phyloP scores from a whole-genome alignment of 1,139 yeast species.

The Saccharomyces hybrid region DNA sequence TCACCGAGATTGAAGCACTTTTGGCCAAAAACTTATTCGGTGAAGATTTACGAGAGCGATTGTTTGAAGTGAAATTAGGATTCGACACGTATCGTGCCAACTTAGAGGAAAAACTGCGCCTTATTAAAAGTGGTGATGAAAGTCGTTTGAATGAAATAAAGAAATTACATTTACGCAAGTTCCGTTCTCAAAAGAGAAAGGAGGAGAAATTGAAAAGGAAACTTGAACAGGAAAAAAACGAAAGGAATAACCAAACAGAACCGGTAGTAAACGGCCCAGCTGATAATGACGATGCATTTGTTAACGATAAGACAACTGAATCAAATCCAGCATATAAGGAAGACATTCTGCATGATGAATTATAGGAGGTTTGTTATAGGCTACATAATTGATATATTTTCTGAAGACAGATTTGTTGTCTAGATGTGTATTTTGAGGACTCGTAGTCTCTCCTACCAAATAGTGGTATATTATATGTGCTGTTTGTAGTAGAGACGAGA shows the following conservation, averaged over 20 bases:
- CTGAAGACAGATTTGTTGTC: background rate
- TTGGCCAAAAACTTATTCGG: slow-evolving; percentile 8
- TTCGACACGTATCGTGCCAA: slow-evolving; percentile 15
- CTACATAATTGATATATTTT: background rate
- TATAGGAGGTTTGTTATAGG: background rate
- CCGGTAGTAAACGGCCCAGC: background rate
- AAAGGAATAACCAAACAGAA: slow-evolving; percentile 1
- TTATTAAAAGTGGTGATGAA: slow-evolving; percentile 13
- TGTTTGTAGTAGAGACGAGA: background rate
- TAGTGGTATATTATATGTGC: background rate
- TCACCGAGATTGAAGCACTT: slow-evolving; percentile 5
- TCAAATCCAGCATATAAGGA: background rate
- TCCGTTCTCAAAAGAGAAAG: slow-evolving; percentile 22
- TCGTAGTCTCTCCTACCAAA: background rate
- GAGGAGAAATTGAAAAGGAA: slow-evolving; percentile 16
- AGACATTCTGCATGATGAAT: slow-evolving; percentile 6
- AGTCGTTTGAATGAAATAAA: slow-evolving; percentile 22
- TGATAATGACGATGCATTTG: background rate
- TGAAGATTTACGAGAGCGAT: slow-evolving; percentile 16
- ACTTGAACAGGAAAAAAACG: slow-evolving; percentile 5
- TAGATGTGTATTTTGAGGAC: background rate
- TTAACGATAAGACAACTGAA: background rate
- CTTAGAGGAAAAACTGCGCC: slow-evolving; percentile 10
- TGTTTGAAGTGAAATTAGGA: slow-evolving; percentile 20
- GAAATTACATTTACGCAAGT: slow-evolving; percentile 18